Evolutionary conservation across 768 basidiomycete genomes (phyloP).

Genomic region (Pleurotus sapidus): DNA sequence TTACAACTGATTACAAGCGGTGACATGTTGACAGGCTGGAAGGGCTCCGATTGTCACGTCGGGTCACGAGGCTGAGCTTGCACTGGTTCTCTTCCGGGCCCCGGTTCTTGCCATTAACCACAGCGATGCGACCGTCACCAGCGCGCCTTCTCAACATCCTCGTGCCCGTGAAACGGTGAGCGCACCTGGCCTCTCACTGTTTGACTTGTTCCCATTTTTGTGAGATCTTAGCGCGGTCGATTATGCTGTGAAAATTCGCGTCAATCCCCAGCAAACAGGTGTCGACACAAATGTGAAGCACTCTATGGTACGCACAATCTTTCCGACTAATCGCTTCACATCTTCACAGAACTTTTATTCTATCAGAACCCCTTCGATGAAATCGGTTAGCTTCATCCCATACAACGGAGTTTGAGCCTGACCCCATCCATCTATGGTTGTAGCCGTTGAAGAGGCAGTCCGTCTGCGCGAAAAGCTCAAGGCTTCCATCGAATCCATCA

Average conservation of each 20-base stretch:
- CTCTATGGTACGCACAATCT: constrained; percentile 73
- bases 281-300: constrained; percentile 98
- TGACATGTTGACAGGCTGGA: too few relatives aligned
- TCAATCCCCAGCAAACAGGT: constrained; percentile 92
- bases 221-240: constrained; percentile 71
- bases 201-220: not conserved
- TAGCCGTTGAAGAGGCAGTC: constrained; percentile 96
- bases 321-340: too few relatives aligned
- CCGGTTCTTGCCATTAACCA: not conserved
- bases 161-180: constrained; percentile 89
- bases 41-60: too few relatives aligned
- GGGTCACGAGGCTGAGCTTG: too few relatives aligned
- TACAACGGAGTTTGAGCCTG: not conserved
- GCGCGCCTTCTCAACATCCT: constrained; percentile 80
- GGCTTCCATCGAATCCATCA: constrained; percentile 78
- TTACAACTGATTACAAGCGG: too few relatives aligned
- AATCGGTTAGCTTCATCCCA: constrained; percentile 60
- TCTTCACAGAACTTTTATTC: too few relatives aligned
- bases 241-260: constrained; percentile 98
- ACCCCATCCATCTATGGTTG: not conserved
- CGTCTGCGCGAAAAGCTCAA: constrained; percentile 86
- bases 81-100: not conserved
- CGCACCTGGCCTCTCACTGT: not conserved
- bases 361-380: constrained; percentile 96
- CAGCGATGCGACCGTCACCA: constrained; percentile 71